Base-by-base conservation (phyloP, 2,329 filamentous ascomycete species). In the Pseudogymnoascus sp. region DNA sequence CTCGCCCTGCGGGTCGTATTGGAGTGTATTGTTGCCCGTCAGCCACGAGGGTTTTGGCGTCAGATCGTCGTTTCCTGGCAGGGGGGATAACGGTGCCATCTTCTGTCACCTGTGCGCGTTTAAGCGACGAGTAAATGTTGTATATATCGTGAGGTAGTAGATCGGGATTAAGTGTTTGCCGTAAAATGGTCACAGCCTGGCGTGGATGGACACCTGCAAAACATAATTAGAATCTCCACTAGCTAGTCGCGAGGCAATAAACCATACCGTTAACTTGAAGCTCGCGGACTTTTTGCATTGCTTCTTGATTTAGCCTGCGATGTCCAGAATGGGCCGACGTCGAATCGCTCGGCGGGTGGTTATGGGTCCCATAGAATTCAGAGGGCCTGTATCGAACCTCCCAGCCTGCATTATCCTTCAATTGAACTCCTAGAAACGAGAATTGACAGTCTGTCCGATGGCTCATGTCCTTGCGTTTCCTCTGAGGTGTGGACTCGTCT, bases 361-460 rank as follows among this genome's bases (percentile, higher is more conserved):
- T 59, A 40, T 59, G 58, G 13, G 18, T 40, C 8, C 58, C 58
- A 39, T 59, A 59, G 18, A 59, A 40, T 10, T 59, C 58, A 6
- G 58, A 37, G 21, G 58, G 58, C 58, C 58, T 18, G 21, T 59
- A 59, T n/a, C 58, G 33, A 40, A 59, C 58, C 21, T 59, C 58
- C 58, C 58, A 59, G 33, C 58, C 58, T 3, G 58, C 58, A 59
- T 40, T 40, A n/a, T 59, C 58, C 37, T 59, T 59, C 35, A 59
- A 40, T 40, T 59, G 58, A 33, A 59, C 58, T 6, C 58, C 58
- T 33, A 59, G 35, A 59, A 59, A 59, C 13, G 35, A 39, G 35
- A 59, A 59, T 18, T 59, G 58, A 33, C 58, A 59, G 37, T 59
- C 58, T 40, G 58, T 59, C 5, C 58, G 33, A 27, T 59, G 33